Evolutionary conservation across 148 eudicot genomes (phyloP).

Genomic region (Persicaria tinctoria): DNA sequence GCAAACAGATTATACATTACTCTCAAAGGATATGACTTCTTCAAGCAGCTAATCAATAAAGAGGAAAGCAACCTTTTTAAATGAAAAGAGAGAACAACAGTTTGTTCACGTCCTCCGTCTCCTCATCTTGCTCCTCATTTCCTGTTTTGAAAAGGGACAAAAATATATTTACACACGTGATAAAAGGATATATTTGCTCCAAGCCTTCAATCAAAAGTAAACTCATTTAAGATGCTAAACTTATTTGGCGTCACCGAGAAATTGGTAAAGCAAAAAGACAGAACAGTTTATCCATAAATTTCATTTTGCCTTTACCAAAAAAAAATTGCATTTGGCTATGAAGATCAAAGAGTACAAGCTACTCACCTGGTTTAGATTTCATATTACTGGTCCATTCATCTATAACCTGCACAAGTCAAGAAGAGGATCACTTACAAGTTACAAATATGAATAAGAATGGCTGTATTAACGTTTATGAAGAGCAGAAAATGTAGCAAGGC

Average conservation of each 20-base stretch:
- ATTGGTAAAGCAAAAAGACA: neutral
- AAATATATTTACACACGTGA: slow-evolving; percentile 11
- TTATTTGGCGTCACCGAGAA: neutral
- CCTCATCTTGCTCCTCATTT: slow-evolving; percentile 33
- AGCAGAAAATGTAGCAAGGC: slow-evolving; percentile 27
- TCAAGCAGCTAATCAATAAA: neutral
- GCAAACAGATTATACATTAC: neutral
- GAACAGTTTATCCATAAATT: neutral
- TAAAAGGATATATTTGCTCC: neutral
- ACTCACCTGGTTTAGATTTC: slow-evolving; percentile 14
- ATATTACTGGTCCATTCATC: slow-evolving; percentile 13
- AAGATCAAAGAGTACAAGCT: slow-evolving; percentile 2
- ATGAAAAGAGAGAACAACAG: slow-evolving; percentile 46
- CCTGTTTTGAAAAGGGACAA: slow-evolving; percentile 18
- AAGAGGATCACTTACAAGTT: neutral
- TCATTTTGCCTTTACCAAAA: neutral
- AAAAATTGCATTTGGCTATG: neutral
- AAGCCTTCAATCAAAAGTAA: neutral
- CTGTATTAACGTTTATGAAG: neutral
- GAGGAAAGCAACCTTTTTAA: neutral
- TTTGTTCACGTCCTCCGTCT: slow-evolving; percentile 60
- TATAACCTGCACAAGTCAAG: slow-evolving; percentile 11
- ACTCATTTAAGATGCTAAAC: neutral
- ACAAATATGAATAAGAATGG: neutral
- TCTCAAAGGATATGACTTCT: neutral